Evolutionary conservation across 164 flowering plant species (phyloP).

Genomic region (Vitis rupestris): DNA sequence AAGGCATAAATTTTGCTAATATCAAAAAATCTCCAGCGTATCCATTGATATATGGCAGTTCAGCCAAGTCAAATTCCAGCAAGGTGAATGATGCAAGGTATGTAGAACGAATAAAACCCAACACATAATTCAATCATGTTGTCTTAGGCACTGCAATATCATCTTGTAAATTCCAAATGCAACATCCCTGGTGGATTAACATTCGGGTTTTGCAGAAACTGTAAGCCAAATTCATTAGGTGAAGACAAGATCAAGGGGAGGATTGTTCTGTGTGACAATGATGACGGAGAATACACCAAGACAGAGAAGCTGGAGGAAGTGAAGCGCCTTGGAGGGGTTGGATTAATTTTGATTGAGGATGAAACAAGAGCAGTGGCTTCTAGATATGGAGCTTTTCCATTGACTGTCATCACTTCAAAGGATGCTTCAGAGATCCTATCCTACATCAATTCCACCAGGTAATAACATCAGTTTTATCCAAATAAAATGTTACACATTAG

Average conservation of each 20-base stretch:
- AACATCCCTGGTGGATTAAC: neutral
- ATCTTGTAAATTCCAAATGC: too few species aligned
- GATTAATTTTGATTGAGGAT: constrained; percentile 45
- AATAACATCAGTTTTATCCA: neutral
- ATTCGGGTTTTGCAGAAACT: constrained; percentile 36
- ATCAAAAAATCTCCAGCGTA: constrained; percentile 31
- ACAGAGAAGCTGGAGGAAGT: constrained; percentile 26
- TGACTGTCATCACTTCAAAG: constrained; percentile 44
- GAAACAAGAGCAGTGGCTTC: constrained; percentile 32
- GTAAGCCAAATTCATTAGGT: constrained; percentile 44
- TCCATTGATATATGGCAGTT: constrained; percentile 35
- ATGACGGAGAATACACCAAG: constrained; percentile 18
- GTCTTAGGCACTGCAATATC: too few species aligned
- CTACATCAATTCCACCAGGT: constrained; percentile 75
- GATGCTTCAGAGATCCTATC: constrained; percentile 39
- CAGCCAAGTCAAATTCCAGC: constrained; percentile 24
- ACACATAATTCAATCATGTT: too few species aligned
- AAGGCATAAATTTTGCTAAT: constrained; percentile 36
- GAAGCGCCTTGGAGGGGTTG: constrained; percentile 49
- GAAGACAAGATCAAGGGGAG: constrained; percentile 49
- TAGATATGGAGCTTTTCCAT: constrained; percentile 39
- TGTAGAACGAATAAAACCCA: too few species aligned
- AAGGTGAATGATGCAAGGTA: constrained; percentile 37
- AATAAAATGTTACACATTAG: too few species aligned
- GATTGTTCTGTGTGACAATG: constrained; percentile 57